Evolutionary conservation across 2,329 filamentous ascomycete genomes (phyloP), one percentile per base, ranked within the genome.

Genomic region (Aspergillus pseudoviridinutans): DNA sequence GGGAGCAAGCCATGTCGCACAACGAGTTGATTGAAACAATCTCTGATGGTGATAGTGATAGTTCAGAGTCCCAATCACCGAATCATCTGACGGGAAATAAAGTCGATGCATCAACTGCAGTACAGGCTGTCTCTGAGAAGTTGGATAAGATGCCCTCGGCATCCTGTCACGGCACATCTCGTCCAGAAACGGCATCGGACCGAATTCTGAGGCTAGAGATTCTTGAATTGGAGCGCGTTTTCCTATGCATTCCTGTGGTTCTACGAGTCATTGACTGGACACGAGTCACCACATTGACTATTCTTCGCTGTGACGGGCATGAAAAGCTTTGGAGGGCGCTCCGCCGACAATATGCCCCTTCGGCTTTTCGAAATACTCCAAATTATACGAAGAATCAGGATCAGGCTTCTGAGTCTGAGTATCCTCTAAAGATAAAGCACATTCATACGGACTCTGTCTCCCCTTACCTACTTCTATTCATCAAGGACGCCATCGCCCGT

Each of bases 371-470:
- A 50, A 51, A 20, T 28, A 42, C 50, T 46, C 5, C 57, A 27
- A 58, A 55, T 38, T 28, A 47, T 56, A 58, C 54, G 47, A 56
- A 54, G 38, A 62, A 49, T 24, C 55, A 51, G n/a, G 51, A 58
- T 10, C 56, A 25, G 32, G 42, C 50, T n/a, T 28, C 28, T 28
- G 6, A 29, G 29, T 49, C 50, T 64, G 83, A 86, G 53, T 88
- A 87, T 64, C 79, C 81, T 55, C 78, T 94, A 10, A 84, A 83
- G 4, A 75, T 94, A 53, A 92, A 87, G 73, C 84, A 87, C 61
- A 82, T 94, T 14, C 88, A 92, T 66, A 91, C 88, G 1, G 89
- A 94, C 72, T 81, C 80, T 12, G 87, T 89, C 2, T 89, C 89
- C 1, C 78, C 83, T 7, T 80, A 87, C 25, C 76, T 94, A 17